These are phyloP conservation scores for Geotrichum reessii DNA, from an alignment of 1,139 yeast genomes.

Conservation along the genomic window DNA sequence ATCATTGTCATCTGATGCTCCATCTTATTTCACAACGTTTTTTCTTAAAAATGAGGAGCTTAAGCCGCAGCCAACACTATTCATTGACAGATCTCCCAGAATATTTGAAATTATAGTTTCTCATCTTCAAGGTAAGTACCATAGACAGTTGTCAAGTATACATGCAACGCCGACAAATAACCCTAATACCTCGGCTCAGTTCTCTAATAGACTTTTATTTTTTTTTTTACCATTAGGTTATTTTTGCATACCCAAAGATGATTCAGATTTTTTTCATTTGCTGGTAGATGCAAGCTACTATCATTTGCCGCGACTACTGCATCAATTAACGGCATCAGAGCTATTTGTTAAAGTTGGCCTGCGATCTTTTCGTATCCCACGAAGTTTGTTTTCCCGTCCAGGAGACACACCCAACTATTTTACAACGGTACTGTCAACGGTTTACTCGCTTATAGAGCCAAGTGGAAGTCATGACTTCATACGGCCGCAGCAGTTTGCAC, in stretches of 20 bases:
- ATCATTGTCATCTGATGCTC: conserved; percentile 72
- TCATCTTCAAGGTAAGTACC: conserved; percentile 52
- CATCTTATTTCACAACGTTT: conserved; percentile 46
- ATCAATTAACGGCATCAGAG: conserved; percentile 48
- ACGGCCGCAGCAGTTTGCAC: conserved; percentile 73
- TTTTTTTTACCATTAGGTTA: conserved; percentile 43
- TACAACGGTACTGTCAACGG: conserved; percentile 51
- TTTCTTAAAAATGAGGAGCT: conserved; percentile 33
- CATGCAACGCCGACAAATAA: neutral
- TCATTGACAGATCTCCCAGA: conserved; percentile 70
- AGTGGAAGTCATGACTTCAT: conserved; percentile 12
- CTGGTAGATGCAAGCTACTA: conserved; percentile 73
- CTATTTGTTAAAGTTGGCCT: conserved; percentile 61
- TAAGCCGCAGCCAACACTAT: conserved; percentile 47
- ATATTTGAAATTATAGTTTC: conserved; percentile 60
- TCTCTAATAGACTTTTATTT: neutral
- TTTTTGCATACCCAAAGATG: conserved; percentile 52
- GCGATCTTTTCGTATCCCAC: conserved; percentile 53
- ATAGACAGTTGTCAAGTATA: too few species aligned
- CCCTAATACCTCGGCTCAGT: neutral
- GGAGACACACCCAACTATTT: conserved; percentile 80
- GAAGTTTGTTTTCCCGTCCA: conserved; percentile 45
- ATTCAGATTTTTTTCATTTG: conserved; percentile 54
- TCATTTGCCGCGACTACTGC: conserved; percentile 53
- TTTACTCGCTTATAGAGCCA: conserved; percentile 42